phyloP scores from a whole-genome alignment of 139 green algal species.

The Deuterostichococcus epilithicus region DNA sequence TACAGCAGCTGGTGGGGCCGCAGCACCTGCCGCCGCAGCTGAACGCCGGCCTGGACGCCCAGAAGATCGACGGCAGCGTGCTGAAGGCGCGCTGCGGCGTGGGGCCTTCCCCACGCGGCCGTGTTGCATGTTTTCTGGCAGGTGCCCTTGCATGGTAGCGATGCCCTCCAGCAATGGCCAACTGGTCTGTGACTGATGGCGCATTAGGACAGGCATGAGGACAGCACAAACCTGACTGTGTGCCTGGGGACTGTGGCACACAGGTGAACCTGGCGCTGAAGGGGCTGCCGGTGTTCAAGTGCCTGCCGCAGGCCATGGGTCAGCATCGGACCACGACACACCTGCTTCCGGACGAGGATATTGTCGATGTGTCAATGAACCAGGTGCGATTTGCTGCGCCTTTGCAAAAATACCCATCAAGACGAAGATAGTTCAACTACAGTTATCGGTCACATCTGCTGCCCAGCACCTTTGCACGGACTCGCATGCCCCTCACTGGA shows the following conservation, averaged over 20 bases:
- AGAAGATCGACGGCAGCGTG: conserved; percentile 41
- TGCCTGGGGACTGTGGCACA: not conserved
- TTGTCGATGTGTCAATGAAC: conserved; percentile 19
- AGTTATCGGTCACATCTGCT: no score
- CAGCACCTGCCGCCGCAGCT: conserved; percentile 27
- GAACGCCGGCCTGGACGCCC: conserved; percentile 35
- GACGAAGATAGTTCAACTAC: no score
- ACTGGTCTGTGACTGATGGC: no score
- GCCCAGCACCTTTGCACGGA: no score
- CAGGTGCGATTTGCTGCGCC: no score
- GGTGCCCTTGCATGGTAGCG: no score
- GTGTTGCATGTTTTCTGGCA: no score
- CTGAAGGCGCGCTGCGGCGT: conserved; percentile 35
- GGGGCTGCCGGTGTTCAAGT: conserved; percentile 45
- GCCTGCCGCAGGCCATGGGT: conserved; percentile 34
- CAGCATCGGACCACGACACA: conserved; percentile 52
- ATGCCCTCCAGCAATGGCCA: no score
- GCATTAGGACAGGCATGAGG: not conserved
- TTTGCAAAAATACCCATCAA: no score
- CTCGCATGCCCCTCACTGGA: no score
- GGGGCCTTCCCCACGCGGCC: not conserved
- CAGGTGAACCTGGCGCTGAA: conserved; percentile 55
- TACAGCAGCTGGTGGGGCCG: conserved; percentile 20
- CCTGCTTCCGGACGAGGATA: conserved; percentile 40
- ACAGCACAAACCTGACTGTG: not conserved